Evolutionary conservation across 352 stramenopile species (phyloP), one percentile per base, ranked within the genome.

Genomic region (Thraustotheca clavata): DNA sequence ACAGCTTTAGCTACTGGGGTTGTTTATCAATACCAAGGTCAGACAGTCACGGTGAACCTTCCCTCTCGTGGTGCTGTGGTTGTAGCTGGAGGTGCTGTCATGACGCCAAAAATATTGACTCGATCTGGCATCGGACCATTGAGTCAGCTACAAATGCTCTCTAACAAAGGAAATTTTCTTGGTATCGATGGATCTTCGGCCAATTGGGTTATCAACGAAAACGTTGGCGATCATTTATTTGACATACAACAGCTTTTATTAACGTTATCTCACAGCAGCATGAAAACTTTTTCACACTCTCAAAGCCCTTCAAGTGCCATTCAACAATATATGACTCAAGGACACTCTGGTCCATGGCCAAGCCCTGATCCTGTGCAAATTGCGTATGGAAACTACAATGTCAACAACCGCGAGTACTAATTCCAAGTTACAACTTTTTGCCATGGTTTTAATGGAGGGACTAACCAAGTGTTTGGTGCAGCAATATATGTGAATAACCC

Each of bases 61-160:
- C 75, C 70, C 1, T 39, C 52, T 0, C 74, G 76, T 8, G 79
- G 75, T 16, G 77, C 83, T 31, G 75, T 95, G 35, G 76, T 96
- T 48, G 76, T 96, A 69, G 75, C 69, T 46, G 77, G 79, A 0
- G 86, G 86, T 12, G 76, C 83, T 0, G 49, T 90, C 20, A 68
- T 75, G 48, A 89, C 86, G 8, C 87, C 88, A 16, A 89, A 94
- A 67, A 71, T 96, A 20, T 74, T 96, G 3, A 82, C 92, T 49
- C 73, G 88, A 46, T 87, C 71, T 66, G 86, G 85, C 27, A 80
- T 96, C 46, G 87, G 86, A 20, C 79, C 79, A 14, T 34, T 60
- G 16, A 70, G 79, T 40, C 76, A 89, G 59, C 72, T 96, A n/a
- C 69, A 63, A 18, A 57, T 77, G 69, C 72, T 88, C 11, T 3